Evolutionary conservation across 2,329 filamentous ascomycete genomes (phyloP), one percentile per base, ranked within the genome.

Genomic region (Pyrenophora graminea): DNA sequence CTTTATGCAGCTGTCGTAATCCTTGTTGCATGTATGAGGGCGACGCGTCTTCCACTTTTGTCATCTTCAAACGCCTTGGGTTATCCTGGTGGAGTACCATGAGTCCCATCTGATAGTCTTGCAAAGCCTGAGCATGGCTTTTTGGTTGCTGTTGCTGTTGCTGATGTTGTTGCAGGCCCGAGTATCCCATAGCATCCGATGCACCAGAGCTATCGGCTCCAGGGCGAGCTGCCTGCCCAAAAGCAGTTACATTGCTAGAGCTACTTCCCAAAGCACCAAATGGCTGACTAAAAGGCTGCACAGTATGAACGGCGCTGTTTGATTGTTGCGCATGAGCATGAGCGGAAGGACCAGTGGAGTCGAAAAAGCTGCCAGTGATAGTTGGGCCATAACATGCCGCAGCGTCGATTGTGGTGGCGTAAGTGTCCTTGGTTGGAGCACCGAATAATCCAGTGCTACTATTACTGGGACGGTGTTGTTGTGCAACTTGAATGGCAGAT

Each of bases 11-110:
- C 4, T 30, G 9, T 30, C 3, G 10, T 13, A 10, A 3, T 30
- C 9, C 10, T 6, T 30, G n/a, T 25, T 7, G 21, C 45, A 18
- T 13, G n/a, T 18, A 7, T 30, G 23, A 4, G 13, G n/a, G 21
- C 10, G 39, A 8, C 30, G 36, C 13, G 38, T 46, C 12, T 39
- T 46, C 3, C 27, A 13, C 10, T 12, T 30, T 58, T 47, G 1
- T 88, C 83, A 23, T 88, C 88, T 87, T 90, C 78, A 90, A 84
- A 18, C 91, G 79, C 12, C 90, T 91, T 79, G 91, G 92, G 64
- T 92, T 92, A 73, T 92, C 88, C 73, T 92, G 89, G 72, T 92
- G 88, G 8, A 92, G 81, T 25, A 91, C 75, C 89, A 91, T 92
- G 67, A 91, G 74, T 67, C 91, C 87, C 87, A 90, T 91, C 75